Evolutionary conservation across 768 basidiomycete species (phyloP), one percentile per base, ranked within the genome.

Genomic region (Lactifluus volemus): DNA sequence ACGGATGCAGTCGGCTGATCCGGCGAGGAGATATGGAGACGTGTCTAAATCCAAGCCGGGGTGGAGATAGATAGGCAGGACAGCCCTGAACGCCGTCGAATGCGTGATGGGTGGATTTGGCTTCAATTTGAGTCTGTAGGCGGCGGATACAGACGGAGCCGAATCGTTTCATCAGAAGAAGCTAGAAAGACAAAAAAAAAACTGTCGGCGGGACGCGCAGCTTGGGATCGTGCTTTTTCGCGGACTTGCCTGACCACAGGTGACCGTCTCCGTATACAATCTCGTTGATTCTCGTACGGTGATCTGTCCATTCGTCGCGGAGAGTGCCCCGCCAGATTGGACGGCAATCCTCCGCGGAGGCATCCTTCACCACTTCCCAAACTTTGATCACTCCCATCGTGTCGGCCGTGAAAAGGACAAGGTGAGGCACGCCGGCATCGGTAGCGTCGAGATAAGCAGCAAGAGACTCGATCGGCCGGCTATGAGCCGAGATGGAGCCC

Each of bases 301-400:
- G 96, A 56, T 86, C 76, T 48, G 72, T 73, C 39, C 88, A 70
- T 61, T 92, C 88, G 34, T 78, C 76, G 66, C 75, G 76, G 55
- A 82, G 68, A 5, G 74, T 75, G 65, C 75, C 73, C 49, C 72
- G 73, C 84, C 86, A 85, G 48, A 82, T 75, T 1, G 79, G 72
- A 10, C 72, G 67, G 19, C 25, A 2, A 25, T 68, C 74, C 1
- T 78, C 77, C 63, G 5, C 77, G 75, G 56, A 29, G 65, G 52
- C 15, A 65, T 81, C 80, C 55, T 69, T 72, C 49, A 73, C 73
- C 53, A 96, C 68, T 29, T 80, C 74, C 95, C 95, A 99, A 32
- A 84, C 73, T 61, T 86, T 89, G 70, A 98, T 84, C 9, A 88
- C 71, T 2, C 96, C 97, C 86, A 98, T 89, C 3, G 91, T 95